Evolutionary conservation across 2,329 filamentous ascomycete genomes (phyloP).

Genomic region (Cercospora zeina): DNA sequence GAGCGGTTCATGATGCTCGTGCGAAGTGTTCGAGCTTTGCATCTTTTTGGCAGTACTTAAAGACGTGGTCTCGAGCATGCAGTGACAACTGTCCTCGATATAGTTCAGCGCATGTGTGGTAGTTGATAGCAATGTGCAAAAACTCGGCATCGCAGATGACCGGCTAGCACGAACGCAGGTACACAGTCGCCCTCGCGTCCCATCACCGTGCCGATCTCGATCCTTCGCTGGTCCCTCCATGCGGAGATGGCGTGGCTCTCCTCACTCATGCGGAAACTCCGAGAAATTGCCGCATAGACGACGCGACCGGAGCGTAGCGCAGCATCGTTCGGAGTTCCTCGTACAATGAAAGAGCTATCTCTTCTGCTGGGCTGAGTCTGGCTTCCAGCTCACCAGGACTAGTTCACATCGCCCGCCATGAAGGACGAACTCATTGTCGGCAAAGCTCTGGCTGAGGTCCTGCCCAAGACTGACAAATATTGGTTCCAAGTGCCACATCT

Average conservation of each 20-base stretch:
- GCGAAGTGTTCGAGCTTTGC: background rate
- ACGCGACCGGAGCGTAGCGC: background rate
- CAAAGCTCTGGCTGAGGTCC: slow-evolving; percentile 39
- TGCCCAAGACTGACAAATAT: slow-evolving; percentile 45
- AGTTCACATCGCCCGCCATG: slow-evolving; percentile 17
- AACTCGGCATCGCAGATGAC: background rate
- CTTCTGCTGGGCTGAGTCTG: background rate
- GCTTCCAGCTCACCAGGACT: no score
- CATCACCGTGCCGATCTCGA: background rate
- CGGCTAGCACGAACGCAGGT: slow-evolving; percentile 6
- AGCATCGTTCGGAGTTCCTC: background rate
- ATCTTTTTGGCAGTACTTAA: background rate
- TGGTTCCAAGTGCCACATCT: slow-evolving; percentile 51
- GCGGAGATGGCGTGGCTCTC: slow-evolving; percentile 2
- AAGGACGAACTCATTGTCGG: slow-evolving; percentile 39
- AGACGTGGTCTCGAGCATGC: background rate
- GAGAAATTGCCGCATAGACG: background rate
- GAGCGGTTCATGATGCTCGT: background rate
- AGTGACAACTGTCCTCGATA: background rate
- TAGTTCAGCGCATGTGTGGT: background rate
- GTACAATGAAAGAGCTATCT: background rate
- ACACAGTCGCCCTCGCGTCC: slow-evolving; percentile 9
- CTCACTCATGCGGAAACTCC: background rate
- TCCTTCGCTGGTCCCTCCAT: slow-evolving; percentile 2
- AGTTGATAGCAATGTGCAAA: background rate